Evolutionary conservation across 2,329 filamentous ascomycete genomes (phyloP).

Genomic region (Shiraia bambusicola): DNA sequence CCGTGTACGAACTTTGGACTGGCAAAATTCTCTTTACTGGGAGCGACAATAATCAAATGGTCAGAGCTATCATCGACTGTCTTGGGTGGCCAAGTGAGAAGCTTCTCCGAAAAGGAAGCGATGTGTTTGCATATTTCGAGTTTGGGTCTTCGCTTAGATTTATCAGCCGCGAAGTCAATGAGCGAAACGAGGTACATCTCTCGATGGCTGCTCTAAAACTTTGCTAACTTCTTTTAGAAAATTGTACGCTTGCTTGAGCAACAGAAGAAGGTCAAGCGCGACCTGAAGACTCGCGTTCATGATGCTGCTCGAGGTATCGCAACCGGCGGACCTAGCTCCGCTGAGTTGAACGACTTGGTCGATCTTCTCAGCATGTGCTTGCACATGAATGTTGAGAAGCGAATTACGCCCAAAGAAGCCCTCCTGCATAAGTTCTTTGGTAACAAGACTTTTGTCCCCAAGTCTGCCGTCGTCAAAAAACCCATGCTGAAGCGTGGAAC

Average conservation of each 20-base stretch:
- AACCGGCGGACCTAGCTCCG: conserved; percentile 63
- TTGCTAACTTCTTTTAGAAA: conserved; percentile 52
- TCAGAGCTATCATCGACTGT: conserved; percentile 93
- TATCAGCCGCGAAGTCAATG: conserved; percentile 72
- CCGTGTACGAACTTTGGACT: conserved; percentile 93
- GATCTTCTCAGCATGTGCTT: conserved; percentile 88
- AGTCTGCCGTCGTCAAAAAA: conserved; percentile 31
- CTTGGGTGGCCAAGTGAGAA: conserved; percentile 90
- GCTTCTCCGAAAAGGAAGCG: conserved; percentile 75
- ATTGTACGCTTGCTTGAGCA: conserved; percentile 65
- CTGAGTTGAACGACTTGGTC: conserved; percentile 79
- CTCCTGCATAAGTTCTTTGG: conserved; percentile 84
- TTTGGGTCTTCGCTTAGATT: conserved; percentile 70
- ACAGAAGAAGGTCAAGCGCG: conserved; percentile 62
- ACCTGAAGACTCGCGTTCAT: conserved; percentile 78
- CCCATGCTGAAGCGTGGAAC: conserved; percentile 25
- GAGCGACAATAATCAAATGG: conserved; percentile 97
- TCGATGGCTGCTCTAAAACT: background rate
- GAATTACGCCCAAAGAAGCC: conserved; percentile 83
- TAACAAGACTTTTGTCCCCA: conserved; percentile 23
- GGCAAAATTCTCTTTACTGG: conserved; percentile 97
- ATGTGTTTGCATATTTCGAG: conserved; percentile 71
- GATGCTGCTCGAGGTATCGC: conserved; percentile 71
- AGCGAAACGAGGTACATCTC: conserved; percentile 32
- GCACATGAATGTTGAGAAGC: conserved; percentile 86